A percentile compares a stretch with the other conserved stretches of the same genome.
phyloP scores from a whole-genome alignment of 371 early-diverging fungal genomes.

The Syncephalastrum contaminatum region DNA sequence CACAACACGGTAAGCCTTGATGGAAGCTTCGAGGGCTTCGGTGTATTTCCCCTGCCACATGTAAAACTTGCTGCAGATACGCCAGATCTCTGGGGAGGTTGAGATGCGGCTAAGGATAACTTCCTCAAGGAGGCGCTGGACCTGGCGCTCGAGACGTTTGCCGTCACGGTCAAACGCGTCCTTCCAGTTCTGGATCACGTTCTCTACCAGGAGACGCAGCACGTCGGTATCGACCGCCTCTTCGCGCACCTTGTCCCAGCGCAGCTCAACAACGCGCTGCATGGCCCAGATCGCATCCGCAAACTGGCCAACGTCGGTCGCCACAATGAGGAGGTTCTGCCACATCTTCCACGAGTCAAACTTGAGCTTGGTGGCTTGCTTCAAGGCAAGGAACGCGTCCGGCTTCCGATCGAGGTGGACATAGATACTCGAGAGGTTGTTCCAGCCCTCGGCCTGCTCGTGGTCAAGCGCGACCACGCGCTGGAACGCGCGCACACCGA shows the following conservation, averaged over 20 bases:
- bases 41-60: slow-evolving; percentile 58
- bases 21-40: slow-evolving; percentile 74
- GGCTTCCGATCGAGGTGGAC: slow-evolving; percentile 62
- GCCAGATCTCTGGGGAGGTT: slow-evolving; percentile 76
- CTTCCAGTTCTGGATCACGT: slow-evolving; percentile 62
- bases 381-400: slow-evolving; percentile 82
- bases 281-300: slow-evolving; percentile 85
- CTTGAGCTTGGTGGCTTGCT: slow-evolving; percentile 80
- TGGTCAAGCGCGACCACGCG: slow-evolving; percentile 73
- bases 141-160: slow-evolving; percentile 34
- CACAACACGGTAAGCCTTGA: slow-evolving; percentile 81
- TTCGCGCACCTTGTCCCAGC: slow-evolving; percentile 64
- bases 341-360: slow-evolving; percentile 89
- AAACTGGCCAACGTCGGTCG: slow-evolving; percentile 79
- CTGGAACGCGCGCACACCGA: slow-evolving; percentile 75
- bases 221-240: slow-evolving; percentile 77
- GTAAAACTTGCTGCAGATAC: slow-evolving; percentile 74
- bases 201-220: slow-evolving; percentile 68
- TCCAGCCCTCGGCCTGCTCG: slow-evolving; percentile 96
- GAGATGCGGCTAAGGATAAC: slow-evolving; percentile 74
- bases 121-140: slow-evolving; percentile 61
- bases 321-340: slow-evolving; percentile 84
- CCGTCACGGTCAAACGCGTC: slow-evolving; percentile 58
- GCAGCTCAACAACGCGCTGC: slow-evolving; percentile 77
- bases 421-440: slow-evolving; percentile 88